A percentile compares a stretch with the other conserved stretches of the same genome.
Evolutionary conservation across 2,329 filamentous ascomycete genomes (phyloP).

Genomic region (Aureobasidium vineae): DNA sequence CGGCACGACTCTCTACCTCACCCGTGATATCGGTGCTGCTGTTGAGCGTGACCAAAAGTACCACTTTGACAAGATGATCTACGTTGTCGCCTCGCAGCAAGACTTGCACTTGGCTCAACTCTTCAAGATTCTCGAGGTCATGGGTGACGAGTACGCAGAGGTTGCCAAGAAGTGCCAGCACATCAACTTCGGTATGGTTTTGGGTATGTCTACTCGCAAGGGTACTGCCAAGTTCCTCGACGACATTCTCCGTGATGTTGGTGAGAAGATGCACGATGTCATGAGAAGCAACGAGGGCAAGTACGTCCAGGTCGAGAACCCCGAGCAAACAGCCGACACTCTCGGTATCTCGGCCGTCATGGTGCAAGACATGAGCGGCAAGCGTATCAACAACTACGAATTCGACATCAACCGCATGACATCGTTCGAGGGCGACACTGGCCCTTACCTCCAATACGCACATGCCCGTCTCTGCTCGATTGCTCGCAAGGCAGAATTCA

Average conservation of each 20-base stretch:
- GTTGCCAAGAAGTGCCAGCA: constrained; percentile 60
- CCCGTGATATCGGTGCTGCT: constrained; percentile 66
- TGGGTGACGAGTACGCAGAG: constrained; percentile 57
- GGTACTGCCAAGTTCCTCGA: constrained; percentile 51
- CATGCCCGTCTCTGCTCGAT: constrained; percentile 67
- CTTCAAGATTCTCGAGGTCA: constrained; percentile 63
- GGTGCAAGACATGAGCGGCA: constrained; percentile 97
- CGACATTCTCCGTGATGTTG: constrained; percentile 58
- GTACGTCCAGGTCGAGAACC: constrained; percentile 85
- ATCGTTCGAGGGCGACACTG: constrained; percentile 81
- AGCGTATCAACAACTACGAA: constrained; percentile 68
- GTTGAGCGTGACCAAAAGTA: constrained; percentile 62
- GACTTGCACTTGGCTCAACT: constrained; percentile 64
- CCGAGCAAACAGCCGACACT: constrained; percentile 76
- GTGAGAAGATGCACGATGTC: constrained; percentile 95
- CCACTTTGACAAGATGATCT: constrained; percentile 67
- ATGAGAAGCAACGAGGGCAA: constrained; percentile 91
- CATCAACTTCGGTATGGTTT: constrained; percentile 66
- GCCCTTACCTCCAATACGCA: constrained; percentile 81
- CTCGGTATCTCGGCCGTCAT: constrained; percentile 94
- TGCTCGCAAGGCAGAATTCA: constrained; percentile 56
- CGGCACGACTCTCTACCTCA: constrained; percentile 66
- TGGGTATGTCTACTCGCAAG: constrained; percentile 64
- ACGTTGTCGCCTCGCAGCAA: constrained; percentile 64
- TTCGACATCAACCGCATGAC: constrained; percentile 83